Evolutionary conservation across 768 basidiomycete species (phyloP), one percentile per base, ranked within the genome.

Genomic region (Macrocybe gigantea): DNA sequence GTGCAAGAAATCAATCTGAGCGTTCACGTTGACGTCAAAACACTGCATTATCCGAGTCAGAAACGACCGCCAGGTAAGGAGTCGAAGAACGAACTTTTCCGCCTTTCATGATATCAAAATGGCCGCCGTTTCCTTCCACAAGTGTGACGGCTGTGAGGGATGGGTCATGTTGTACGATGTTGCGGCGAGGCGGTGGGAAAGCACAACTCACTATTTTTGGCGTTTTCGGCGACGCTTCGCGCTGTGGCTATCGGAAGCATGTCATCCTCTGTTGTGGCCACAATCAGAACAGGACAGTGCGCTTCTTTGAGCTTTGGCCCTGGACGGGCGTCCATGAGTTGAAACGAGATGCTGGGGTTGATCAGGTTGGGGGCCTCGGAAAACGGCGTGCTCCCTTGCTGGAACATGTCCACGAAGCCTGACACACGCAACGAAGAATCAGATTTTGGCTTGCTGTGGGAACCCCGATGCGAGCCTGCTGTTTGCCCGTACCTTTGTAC

Each of bases 31-130:
- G 22, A 22, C 22, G 22, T 22, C 22, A 22, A 22, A 22, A 22
- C 22, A 22, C 22, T 22, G 22, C 22, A 4, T 22, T 22, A 22
- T 22, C 22, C 22, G 22, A 22, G 22, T 22, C 22, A 22, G 22
- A 22, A 22, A 22, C 22, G 22, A 22, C 2, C 22, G 22, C 22
- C 22, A 22, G 4, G 22, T 22, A 4, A 22, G 22, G 22, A 22
- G 4, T 22, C 2, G 22, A 22, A 22, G 22, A 22, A 22, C 22
- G 22, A 22, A 62, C 60, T 54, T 59, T 46, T 40, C 60, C 60
- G 9, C 60, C 60, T 49, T 51, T 40, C 58, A 62, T 57, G 36
- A 62, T 41, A 43, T 62, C 60, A 45, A 53, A 62, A 40, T 60
- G 60, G 5, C 60, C 60, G 7, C 60, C 53, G 5, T 46, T 49